phyloP scores from a whole-genome alignment of 2,329 filamentous ascomycete genomes.

The Ophiostoma sp. region DNA sequence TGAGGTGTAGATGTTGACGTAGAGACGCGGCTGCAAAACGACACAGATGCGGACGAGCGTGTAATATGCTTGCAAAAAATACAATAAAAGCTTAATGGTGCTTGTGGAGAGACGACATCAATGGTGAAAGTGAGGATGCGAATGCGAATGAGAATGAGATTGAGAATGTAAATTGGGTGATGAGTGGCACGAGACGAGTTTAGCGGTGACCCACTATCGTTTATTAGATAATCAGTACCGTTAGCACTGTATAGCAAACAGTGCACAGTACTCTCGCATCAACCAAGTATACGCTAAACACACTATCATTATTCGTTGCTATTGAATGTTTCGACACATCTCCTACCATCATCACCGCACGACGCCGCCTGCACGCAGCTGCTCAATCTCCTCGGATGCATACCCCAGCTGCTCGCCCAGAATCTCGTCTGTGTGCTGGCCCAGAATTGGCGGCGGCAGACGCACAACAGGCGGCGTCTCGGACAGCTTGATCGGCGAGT shows the following conservation, averaged over 20 bases:
- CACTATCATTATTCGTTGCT: background rate
- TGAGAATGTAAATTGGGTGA: background rate
- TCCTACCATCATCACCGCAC: background rate
- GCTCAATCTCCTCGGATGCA: constrained; percentile 39
- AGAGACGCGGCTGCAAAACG: background rate
- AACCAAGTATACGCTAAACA: background rate
- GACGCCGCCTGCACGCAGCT: constrained; percentile 11
- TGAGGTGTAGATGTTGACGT: background rate
- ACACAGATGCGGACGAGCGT: background rate
- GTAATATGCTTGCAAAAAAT: background rate
- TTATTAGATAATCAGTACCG: background rate
- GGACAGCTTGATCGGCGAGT: constrained; percentile 92
- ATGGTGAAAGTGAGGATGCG: background rate
- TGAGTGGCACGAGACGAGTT: background rate
- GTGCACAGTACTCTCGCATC: background rate
- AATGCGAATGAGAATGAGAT: background rate
- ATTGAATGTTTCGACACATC: background rate
- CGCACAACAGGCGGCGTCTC: constrained; percentile 71
- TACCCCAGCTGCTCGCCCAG: constrained; percentile 60
- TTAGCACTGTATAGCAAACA: background rate
- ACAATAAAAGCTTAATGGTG: background rate
- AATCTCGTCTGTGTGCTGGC: constrained; percentile 80
- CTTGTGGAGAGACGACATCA: background rate
- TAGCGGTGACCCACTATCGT: background rate
- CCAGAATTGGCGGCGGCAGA: constrained; percentile 74